Conservation (phyloP, 1,139 yeast species). For the Candida sojae region DNA sequence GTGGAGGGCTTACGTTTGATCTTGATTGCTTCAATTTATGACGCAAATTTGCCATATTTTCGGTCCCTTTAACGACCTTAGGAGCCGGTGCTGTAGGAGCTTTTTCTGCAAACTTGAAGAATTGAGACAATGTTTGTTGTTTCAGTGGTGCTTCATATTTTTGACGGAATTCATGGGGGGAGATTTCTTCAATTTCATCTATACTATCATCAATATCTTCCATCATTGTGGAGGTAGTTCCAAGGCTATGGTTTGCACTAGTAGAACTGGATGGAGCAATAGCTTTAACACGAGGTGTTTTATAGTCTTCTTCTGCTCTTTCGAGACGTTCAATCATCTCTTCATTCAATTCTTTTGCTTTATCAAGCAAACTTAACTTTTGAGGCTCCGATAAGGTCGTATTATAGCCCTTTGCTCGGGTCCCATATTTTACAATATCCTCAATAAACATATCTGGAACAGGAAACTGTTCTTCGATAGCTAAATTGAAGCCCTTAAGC, state of each 20-base stretch:
- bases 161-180: constrained; percentile 10
- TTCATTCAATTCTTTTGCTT: constrained; percentile 56
- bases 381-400: constrained; percentile 66
- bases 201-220: background rate
- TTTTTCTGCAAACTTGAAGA: constrained; percentile 40
- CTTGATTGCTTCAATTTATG: constrained; percentile 34
- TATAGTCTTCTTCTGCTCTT: background rate
- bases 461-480: constrained; percentile 50
- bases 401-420: constrained; percentile 64
- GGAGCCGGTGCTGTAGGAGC: constrained; percentile 46
- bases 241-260: background rate
- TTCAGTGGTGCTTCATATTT: constrained; percentile 15
- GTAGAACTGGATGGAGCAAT: background rate
- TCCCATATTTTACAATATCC: constrained; percentile 60
- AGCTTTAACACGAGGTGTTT: background rate
- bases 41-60: constrained; percentile 43
- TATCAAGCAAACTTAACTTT: constrained; percentile 53
- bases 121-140: constrained; percentile 53
- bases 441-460: constrained; percentile 53
- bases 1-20: background rate
- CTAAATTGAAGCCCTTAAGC: constrained; percentile 64
- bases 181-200: constrained; percentile 5
- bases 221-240: background rate
- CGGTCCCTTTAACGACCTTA: constrained; percentile 30
- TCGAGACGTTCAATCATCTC: constrained; percentile 5